Percentiles rank a stretch among this genome's conserved stretches.
phyloP scores from a whole-genome alignment of 1,284 basidiomycete genomes.

The Malassezia brasiliensis region DNA sequence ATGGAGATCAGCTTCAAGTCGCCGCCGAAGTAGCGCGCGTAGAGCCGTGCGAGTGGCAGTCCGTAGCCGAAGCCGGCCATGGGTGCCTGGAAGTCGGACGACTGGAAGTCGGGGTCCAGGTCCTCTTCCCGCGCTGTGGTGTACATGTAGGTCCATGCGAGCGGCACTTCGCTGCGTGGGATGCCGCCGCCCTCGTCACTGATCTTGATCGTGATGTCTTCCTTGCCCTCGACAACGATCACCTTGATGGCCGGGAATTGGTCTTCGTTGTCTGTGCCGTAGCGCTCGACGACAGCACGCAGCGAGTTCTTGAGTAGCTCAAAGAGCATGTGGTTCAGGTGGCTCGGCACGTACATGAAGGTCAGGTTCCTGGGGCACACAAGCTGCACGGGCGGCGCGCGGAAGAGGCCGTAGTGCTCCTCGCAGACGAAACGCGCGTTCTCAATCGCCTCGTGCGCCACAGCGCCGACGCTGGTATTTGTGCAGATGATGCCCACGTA shows the following conservation, averaged over 20 bases:
- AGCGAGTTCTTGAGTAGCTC: constrained; percentile 98
- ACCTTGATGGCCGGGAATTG: constrained; percentile 89
- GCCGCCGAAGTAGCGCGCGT: constrained; percentile 91
- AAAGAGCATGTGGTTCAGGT: constrained; percentile 79
- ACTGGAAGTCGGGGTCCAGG: constrained; percentile 75
- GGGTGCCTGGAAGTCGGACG: constrained; percentile 89
- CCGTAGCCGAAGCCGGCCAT: constrained; percentile 90
- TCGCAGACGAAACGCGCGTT: constrained; percentile 97
- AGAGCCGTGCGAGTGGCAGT: constrained; percentile 77
- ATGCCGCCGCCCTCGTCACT: constrained; percentile 93
- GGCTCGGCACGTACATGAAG: constrained; percentile 93
- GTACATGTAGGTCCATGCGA: constrained; percentile 97
- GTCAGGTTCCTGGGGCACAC: constrained; percentile 79
- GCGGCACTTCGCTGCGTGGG: constrained; percentile 73
- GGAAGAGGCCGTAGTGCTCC: constrained; percentile 81
- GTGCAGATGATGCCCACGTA: constrained; percentile 99
- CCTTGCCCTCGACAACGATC: constrained; percentile 70
- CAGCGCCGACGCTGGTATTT: constrained; percentile 55
- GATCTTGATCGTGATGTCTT: constrained; percentile 98
- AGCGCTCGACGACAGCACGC: constrained; percentile 88
- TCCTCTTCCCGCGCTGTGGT: constrained; percentile 89
- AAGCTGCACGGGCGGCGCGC: constrained; percentile 88
- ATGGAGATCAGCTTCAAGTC: constrained; percentile 93
- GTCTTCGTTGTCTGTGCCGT: constrained; percentile 71
- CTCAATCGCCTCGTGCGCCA: constrained; percentile 82